Base-by-base conservation (phyloP, 768 basidiomycete genomes). In the Agaricus sinodeliciosus region DNA sequence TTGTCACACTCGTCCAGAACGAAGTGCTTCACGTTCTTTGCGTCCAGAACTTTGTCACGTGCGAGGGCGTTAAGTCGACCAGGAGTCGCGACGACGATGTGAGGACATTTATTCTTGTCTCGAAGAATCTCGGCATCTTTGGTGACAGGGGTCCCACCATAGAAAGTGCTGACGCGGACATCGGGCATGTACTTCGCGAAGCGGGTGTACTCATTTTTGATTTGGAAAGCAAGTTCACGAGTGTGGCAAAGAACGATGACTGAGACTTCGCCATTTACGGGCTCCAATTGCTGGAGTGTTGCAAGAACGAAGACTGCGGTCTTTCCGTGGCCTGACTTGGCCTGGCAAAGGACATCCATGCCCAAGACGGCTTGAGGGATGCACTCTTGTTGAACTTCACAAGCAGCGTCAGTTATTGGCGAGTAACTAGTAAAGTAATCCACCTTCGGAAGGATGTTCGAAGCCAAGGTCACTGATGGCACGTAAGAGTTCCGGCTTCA, bases 1-100 rank as follows among this genome's bases (percentile, higher is more conserved):
- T 99, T 99, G 81, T 99, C 96, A 81, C 96, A 99, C 77, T 99
- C 96, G 81, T 99, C 96, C 69, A 99, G 78, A 53, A 96, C 94
- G 73, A 99, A 99, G 77, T 98, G 95, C 75, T 98, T 98, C 71
- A 98, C 93, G 65, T 90, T 85, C 73, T 90, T 90, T 59, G 90
- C 90, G 66, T 96, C 92, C 71, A 99, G 69, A 63, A 88, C 81
- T 78, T 98, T 98, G 74, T 98, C 96, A 60, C 95, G 80, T 46
- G 87, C 84, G 60, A 99, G 86, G 51, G 94, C 95, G 67, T 97
- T 96, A 68, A 97, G 78, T 55, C 96, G 88, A 62, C 96, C 96
- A 46, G 96, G 96, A 13, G 96, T 99, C 52, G 94, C 96, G 62
- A 99, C 96, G 59, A 98, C 88, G 66, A 98, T 95, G 68, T 99